These are phyloP conservation scores for Solanum stenotomum DNA, from an alignment of 257 asterid species.

Conservation along the genomic window DNA sequence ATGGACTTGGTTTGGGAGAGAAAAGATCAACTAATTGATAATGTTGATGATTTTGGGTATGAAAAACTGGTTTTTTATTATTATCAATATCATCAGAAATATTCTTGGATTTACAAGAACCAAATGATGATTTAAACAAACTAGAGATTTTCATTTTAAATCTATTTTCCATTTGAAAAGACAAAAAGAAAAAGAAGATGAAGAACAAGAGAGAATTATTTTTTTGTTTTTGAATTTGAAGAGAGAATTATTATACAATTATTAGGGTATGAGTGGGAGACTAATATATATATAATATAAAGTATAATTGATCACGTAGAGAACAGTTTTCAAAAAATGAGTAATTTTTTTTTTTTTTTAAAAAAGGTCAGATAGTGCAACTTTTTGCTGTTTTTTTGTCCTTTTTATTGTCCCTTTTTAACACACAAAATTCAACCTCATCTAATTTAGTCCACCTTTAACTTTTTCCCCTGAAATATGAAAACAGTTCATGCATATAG, in stretches of 20 bases:
- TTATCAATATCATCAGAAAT: conserved; percentile 20
- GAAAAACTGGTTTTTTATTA: not conserved
- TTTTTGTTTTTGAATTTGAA: not conserved
- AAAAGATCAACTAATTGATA: conserved; percentile 12
- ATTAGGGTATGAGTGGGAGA: not conserved
- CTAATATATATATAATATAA: not conserved
- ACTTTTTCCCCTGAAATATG: not conserved
- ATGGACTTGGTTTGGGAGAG: conserved; percentile 9
- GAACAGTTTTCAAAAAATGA: not conserved
- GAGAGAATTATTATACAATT: conserved; percentile 2
- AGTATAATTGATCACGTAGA: not conserved
- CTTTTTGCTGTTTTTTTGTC: conserved; percentile 6
- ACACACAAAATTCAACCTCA: not conserved
- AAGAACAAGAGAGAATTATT: not conserved
- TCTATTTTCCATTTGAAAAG: conserved; percentile 20
- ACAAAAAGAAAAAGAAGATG: not conserved
- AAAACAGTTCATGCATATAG: not conserved
- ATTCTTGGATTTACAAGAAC: conserved; percentile 41
- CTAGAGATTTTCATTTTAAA: conserved; percentile 31
- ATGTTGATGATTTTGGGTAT: not conserved
- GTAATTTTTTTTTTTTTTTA: not conserved
- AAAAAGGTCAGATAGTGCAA: not conserved
- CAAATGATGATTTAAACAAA: conserved; percentile 31
- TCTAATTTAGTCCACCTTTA: not conserved
- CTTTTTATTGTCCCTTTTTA: not conserved